Conservation (phyloP, 176 grass and related monocot genomes). For the Avena eriantha region DNA sequence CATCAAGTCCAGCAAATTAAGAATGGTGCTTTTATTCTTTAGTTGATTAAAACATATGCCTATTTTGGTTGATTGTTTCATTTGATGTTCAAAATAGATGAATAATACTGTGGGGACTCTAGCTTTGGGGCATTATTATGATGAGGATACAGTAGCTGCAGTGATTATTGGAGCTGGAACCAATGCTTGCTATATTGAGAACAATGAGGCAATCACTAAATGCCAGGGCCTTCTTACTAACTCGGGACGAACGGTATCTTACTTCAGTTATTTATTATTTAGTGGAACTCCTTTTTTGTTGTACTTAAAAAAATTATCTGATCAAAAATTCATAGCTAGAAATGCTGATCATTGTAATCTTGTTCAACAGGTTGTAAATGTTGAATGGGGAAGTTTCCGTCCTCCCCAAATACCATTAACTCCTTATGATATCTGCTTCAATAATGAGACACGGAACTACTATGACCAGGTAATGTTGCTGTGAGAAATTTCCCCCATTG, state of each 20-base stretch:
- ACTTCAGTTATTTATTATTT: slow-evolving; percentile 17
- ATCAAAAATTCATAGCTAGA: neutral
- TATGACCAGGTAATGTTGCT: slow-evolving; percentile 69
- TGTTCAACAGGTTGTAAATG: slow-evolving; percentile 74
- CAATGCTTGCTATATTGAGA: slow-evolving; percentile 93
- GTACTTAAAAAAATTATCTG: neutral
- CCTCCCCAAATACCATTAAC: slow-evolving; percentile 84
- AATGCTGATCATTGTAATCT: neutral
- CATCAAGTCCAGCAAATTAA: neutral
- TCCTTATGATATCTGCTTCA: slow-evolving; percentile 71
- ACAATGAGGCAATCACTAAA: slow-evolving; percentile 68
- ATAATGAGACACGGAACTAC: slow-evolving; percentile 52
- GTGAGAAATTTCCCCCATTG: slow-evolving; percentile 6
- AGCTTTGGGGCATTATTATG: slow-evolving; percentile 85
- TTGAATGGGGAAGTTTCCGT: slow-evolving; percentile 96
- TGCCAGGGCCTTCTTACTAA: slow-evolving; percentile 59
- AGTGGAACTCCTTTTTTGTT: slow-evolving; percentile 16
- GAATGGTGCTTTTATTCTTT: neutral
- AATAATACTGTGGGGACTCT: slow-evolving; percentile 93
- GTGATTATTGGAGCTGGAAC: slow-evolving; percentile 92
- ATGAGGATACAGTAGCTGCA: slow-evolving; percentile 82
- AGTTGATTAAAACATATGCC: neutral
- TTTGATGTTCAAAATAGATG: slow-evolving; percentile 58
- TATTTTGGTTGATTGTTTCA: slow-evolving; percentile 14
- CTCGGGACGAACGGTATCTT: slow-evolving; percentile 73